These are phyloP conservation scores for Coelastrella sp. DNA, from an alignment of 139 green algal genomes.

Conservation along the genomic window DNA sequence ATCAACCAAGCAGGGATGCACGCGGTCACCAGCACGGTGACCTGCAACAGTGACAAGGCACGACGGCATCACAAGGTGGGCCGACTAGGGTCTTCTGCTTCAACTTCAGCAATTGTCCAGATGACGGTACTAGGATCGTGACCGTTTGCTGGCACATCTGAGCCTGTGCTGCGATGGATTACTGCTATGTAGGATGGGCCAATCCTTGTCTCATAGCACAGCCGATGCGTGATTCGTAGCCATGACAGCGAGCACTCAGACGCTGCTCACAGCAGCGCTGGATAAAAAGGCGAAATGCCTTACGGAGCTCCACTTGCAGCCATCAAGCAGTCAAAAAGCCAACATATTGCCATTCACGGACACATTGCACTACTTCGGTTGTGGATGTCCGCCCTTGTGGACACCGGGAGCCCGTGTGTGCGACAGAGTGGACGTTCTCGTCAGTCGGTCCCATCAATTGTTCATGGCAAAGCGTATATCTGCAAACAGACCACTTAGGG, in stretches of 20 bases:
- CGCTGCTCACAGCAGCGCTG: constrained; percentile 30
- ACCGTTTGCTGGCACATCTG: background rate
- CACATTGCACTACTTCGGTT: constrained; percentile 61
- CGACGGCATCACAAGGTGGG: background rate
- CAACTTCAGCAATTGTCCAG: no score
- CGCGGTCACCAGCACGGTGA: background rate
- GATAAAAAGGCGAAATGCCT: background rate
- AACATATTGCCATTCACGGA: constrained; percentile 15
- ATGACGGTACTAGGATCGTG: no score
- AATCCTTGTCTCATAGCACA: background rate
- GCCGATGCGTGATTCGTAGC: background rate
- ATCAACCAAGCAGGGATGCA: background rate
- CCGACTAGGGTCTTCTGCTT: no score
- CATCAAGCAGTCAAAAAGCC: background rate
- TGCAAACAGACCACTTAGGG: constrained; percentile 54
- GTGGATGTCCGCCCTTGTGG: constrained; percentile 57
- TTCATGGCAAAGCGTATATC: constrained; percentile 46
- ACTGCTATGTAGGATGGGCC: background rate
- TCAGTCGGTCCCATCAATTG: constrained; percentile 7
- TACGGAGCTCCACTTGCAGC: background rate
- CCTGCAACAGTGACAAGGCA: background rate
- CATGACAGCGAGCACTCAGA: constrained; percentile 30
- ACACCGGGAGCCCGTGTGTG: constrained; percentile 32
- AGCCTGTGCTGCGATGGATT: background rate
- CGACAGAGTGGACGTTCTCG: constrained; percentile 62